Conservation (phyloP, 1,284 basidiomycete genomes). For the Heterobasidion parviporum region DNA sequence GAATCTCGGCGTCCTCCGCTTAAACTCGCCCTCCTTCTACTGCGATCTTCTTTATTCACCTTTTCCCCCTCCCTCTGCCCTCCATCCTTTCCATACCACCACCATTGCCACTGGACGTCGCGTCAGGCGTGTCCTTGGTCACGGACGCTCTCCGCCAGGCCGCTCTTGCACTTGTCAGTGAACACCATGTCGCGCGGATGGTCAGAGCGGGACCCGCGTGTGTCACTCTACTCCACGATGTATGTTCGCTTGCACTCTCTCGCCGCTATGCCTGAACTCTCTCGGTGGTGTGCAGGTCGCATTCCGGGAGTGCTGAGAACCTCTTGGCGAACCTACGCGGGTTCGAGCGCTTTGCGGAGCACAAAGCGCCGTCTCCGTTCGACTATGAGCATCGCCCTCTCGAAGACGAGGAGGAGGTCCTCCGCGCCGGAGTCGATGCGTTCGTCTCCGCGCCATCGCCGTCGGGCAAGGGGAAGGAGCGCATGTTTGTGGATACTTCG, state of each 20-base stretch:
- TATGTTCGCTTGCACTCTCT: background rate
- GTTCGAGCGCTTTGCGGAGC: conserved; percentile 3
- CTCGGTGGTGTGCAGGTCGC: background rate
- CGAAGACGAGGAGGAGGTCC: background rate
- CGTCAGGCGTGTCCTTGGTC: background rate
- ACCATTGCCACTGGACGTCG: background rate
- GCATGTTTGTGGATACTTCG: background rate
- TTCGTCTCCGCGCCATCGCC: background rate
- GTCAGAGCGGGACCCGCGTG: background rate
- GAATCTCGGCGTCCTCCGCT: background rate
- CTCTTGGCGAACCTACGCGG: conserved; percentile 4
- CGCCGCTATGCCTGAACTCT: background rate
- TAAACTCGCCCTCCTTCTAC: background rate
- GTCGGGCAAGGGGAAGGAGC: background rate
- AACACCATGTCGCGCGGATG: background rate
- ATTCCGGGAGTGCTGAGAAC: conserved; percentile 4
- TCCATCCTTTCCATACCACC: background rate
- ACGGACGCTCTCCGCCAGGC: background rate
- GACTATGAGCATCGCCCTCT: background rate
- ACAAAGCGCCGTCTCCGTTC: background rate
- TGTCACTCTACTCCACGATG: background rate
- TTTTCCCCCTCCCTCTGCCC: background rate
- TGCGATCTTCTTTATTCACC: background rate
- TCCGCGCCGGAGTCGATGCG: background rate
- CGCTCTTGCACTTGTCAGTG: background rate